Conservation (phyloP, 139 green algal species). For the Picochlorum sp. region DNA sequence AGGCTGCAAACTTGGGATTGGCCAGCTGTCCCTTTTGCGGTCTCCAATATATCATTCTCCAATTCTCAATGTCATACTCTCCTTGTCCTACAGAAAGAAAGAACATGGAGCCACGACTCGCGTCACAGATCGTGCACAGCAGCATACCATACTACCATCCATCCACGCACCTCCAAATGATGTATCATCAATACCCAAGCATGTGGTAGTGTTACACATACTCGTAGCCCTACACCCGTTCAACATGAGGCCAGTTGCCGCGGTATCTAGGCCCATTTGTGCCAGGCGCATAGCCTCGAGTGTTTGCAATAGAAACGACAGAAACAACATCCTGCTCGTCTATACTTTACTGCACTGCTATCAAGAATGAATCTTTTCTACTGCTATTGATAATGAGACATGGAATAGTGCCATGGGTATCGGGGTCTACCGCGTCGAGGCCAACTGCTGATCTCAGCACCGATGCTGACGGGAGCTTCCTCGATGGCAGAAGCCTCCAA, state of each 20-base stretch:
- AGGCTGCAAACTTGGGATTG: background rate
- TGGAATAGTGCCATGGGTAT: too few species aligned
- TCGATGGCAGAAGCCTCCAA: too few species aligned
- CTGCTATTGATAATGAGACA: too few species aligned
- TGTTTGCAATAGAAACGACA: background rate
- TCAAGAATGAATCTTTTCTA: too few species aligned
- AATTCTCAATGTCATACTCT: conserved; percentile 2
- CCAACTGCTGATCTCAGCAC: too few species aligned
- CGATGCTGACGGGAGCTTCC: too few species aligned
- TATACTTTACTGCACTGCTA: too few species aligned
- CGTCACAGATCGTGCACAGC: background rate
- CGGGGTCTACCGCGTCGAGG: too few species aligned
- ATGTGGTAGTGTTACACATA: background rate
- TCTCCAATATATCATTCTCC: background rate
- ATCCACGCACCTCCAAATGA: background rate
- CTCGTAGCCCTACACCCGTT: background rate
- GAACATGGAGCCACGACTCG: background rate
- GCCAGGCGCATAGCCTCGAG: conserved; percentile 4
- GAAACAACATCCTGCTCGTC: background rate
- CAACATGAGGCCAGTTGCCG: background rate
- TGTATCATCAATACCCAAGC: background rate
- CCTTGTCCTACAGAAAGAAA: background rate
- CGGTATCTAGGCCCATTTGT: background rate
- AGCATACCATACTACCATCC: background rate
- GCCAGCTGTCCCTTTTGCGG: conserved; percentile 1